phyloP scores from a whole-genome alignment of 2,329 filamentous ascomycete genomes.

The Trichoderma sp. region DNA sequence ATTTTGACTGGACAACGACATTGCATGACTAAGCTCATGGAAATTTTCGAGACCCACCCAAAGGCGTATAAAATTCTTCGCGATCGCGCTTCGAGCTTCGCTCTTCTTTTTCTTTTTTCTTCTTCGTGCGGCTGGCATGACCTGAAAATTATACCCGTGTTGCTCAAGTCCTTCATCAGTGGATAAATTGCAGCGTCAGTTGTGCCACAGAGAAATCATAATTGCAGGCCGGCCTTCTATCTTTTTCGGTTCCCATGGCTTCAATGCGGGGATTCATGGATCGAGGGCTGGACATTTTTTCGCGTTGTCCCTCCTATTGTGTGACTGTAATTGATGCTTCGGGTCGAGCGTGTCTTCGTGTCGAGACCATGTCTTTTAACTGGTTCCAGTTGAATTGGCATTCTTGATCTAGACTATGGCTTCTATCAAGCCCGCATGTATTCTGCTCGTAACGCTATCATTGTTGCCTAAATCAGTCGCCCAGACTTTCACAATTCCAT shows the following conservation, averaged over 20 bases:
- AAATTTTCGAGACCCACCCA: slow-evolving; percentile 3
- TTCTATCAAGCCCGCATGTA: neutral
- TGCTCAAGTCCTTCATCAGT: slow-evolving; percentile 65
- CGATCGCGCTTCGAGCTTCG: slow-evolving; percentile 22
- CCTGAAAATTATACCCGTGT: slow-evolving; percentile 68
- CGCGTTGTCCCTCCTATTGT: neutral
- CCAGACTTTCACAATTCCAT: neutral
- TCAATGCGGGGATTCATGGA: slow-evolving; percentile 32
- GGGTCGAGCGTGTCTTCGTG: neutral
- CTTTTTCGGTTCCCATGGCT: slow-evolving; percentile 35
- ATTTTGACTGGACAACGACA: neutral
- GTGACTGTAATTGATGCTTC: neutral
- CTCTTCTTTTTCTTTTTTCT: slow-evolving; percentile 46
- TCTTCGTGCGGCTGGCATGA: slow-evolving; percentile 79
- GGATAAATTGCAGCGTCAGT: slow-evolving; percentile 66
- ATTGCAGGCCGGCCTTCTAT: slow-evolving; percentile 68
- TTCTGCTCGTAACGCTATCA: no score
- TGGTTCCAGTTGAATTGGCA: neutral
- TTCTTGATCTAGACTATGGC: neutral
- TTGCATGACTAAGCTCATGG: slow-evolving; percentile 24
- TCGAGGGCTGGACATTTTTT: slow-evolving; percentile 44
- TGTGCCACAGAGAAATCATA: slow-evolving; percentile 72
- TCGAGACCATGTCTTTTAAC: neutral
- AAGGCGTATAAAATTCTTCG: slow-evolving; percentile 32
- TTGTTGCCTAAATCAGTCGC: neutral